Conservation (phyloP, 208 protist genomes). For the Balamuthia mandrillaris region DNA sequence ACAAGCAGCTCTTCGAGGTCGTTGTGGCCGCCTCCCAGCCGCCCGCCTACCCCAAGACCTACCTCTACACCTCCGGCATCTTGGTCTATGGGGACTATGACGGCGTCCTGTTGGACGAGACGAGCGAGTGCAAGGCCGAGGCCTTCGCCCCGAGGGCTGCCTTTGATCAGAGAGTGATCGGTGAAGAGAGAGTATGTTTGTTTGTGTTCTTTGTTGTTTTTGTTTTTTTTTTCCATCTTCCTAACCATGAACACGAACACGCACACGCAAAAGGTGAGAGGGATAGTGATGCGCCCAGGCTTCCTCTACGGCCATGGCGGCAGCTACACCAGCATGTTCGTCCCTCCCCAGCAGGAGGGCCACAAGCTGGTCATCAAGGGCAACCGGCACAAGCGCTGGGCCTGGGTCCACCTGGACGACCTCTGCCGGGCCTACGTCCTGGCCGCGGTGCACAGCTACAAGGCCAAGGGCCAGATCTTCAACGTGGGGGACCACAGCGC, state of each 20-base stretch:
- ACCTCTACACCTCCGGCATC: constrained; percentile 34
- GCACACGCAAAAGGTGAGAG: no score
- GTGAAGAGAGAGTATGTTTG: not conserved
- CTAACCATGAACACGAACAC: no score
- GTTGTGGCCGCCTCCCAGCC: not conserved
- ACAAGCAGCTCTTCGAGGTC: not conserved
- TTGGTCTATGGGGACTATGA: constrained; percentile 22
- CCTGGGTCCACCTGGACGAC: constrained; percentile 26
- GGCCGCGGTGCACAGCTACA: not conserved
- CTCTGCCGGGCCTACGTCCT: constrained; percentile 24
- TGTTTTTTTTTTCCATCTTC: no score
- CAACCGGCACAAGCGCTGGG: constrained; percentile 9
- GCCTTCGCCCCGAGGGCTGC: no score
- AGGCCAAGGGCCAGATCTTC: constrained; percentile 33
- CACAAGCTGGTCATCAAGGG: no score
- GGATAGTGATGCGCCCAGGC: not conserved
- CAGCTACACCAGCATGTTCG: constrained; percentile 15
- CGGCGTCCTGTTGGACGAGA: constrained; percentile 16
- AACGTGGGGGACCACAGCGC: not conserved
- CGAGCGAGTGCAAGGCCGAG: no score
- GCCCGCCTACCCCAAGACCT: not conserved
- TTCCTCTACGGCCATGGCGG: constrained; percentile 31
- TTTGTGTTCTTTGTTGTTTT: no score
- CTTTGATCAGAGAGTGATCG: constrained; percentile 8
- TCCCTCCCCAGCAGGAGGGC: no score